Evolutionary conservation across 208 protist species (phyloP).

Genomic region (Plasmodiophora brassicae): DNA sequence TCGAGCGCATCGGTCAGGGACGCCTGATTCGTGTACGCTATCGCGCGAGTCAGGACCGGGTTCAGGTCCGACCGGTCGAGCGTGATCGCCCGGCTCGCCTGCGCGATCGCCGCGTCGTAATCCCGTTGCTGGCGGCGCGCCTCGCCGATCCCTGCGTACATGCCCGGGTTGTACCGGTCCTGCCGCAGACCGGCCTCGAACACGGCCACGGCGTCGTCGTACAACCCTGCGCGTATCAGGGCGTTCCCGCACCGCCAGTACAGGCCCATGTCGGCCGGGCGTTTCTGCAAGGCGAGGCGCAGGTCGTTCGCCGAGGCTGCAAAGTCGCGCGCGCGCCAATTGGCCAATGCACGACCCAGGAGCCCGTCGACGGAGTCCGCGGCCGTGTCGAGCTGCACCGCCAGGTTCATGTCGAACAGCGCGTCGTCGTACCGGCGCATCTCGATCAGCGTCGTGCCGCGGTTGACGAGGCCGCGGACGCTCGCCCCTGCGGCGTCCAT

Average conservation of each 20-base stretch:
- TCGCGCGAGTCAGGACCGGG: background rate
- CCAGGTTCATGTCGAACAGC: slow-evolving; percentile 16
- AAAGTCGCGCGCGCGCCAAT: background rate
- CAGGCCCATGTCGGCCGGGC: background rate
- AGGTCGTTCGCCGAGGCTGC: background rate
- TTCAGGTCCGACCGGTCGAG: background rate
- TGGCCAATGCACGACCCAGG: background rate
- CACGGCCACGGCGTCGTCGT: background rate
- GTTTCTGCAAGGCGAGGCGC: background rate
- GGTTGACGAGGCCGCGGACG: too few relatives aligned
- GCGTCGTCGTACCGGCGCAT: background rate
- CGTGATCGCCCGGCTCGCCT: background rate
- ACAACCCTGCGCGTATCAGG: background rate
- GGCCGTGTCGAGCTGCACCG: background rate
- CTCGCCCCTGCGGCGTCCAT: too few relatives aligned
- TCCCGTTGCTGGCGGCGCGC: too few relatives aligned
- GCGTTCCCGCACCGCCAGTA: background rate
- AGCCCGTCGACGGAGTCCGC: background rate
- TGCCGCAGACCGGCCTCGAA: background rate
- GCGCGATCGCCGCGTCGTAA: background rate
- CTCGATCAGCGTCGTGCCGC: background rate
- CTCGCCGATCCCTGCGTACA: background rate
- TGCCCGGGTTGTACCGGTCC: background rate
- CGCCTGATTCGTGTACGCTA: background rate
- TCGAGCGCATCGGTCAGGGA: background rate